Evolutionary conservation across 2,329 filamentous ascomycete species (phyloP), one percentile per base, ranked within the genome.

Genomic region (Cladosporium sp.): DNA sequence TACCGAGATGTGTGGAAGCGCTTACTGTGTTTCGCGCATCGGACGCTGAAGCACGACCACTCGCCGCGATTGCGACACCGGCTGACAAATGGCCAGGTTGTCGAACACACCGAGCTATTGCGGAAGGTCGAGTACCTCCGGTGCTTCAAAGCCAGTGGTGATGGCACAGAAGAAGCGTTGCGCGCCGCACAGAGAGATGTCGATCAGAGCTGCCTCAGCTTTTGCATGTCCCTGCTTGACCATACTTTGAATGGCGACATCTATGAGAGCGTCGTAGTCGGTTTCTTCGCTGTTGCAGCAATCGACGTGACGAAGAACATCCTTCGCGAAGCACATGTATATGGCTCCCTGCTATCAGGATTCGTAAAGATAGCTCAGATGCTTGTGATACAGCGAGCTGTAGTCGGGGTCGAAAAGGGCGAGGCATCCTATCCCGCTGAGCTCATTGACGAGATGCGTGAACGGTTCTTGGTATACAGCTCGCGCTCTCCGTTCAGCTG

Each of bases 351-450:
- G 18, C 69, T 71, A 6, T 71, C 67, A n/a, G 67, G 65, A 21
- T 70, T 69, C 28, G 68, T 70, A 30, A 72, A 71, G 64, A 69
- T 72, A 2, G 66, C 67, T 3, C 49, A 72, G 54, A 69, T 71
- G 65, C 68, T 72, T 25, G 67, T 71, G 7, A 56, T 70, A 3
- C 58, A 70, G 66, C 58, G 66, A 30, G 65, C 67, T 8, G 57
- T 72, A 7, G 30, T 23, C 18, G 30, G n/a, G n/a, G n/a, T n/a
- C 43, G 57, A 36, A 36, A 36, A 21, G 13, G n/a, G 60, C 11
- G 49, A 63, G 67, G 65, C n/a, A 23, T 58, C n/a, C 61, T n/a
- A 66, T 32, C 62, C 66, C 21, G 65, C 65, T 11, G 69, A 70
- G 46, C 14, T 67, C 8, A 57, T 69, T 16, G 67, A 70, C 57